Conservation (phyloP, 2,329 filamentous ascomycete genomes). For the Talaromyces sp. region DNA sequence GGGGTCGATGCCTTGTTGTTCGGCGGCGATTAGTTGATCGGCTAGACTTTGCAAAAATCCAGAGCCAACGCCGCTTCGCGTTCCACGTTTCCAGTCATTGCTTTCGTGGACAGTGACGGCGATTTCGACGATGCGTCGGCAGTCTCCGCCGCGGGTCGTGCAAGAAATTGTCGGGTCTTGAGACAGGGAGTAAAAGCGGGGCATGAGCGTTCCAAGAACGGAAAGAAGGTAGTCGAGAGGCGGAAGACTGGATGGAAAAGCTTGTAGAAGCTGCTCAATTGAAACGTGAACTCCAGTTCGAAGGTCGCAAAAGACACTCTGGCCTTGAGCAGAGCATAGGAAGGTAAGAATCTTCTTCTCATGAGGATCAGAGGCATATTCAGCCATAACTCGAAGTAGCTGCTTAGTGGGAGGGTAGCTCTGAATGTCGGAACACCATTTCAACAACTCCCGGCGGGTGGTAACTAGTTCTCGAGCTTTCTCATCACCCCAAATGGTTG, state of each 20-base stretch:
- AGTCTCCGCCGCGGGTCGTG: conserved; percentile 63
- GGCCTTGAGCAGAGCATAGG: conserved; percentile 83
- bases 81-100: conserved; percentile 68
- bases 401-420: conserved; percentile 88
- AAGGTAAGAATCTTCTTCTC: conserved; percentile 87
- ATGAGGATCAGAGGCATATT: conserved; percentile 72
- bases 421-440: conserved; percentile 92
- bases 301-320: conserved; percentile 89
- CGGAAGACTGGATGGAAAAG: conserved; percentile 88
- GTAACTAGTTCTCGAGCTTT: conserved; percentile 79
- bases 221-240: conserved; percentile 78
- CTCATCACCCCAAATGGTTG: conserved; percentile 96
- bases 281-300: conserved; percentile 84
- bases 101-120: conserved; percentile 94
- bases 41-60: conserved; percentile 91
- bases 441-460: conserved; percentile 84
- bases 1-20: conserved; percentile 54
- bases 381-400: conserved; percentile 76
- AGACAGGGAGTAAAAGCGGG: conserved; percentile 95
- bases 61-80: conserved; percentile 79
- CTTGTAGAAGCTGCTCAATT: conserved; percentile 77
- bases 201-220: conserved; percentile 83
- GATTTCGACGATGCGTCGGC: conserved; percentile 82
- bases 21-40: conserved; percentile 64
- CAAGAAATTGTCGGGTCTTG: conserved; percentile 86